These are phyloP conservation scores for Penicillium goetzii DNA, from an alignment of 495 filamentous ascomycete genomes.

Conservation along the genomic window DNA sequence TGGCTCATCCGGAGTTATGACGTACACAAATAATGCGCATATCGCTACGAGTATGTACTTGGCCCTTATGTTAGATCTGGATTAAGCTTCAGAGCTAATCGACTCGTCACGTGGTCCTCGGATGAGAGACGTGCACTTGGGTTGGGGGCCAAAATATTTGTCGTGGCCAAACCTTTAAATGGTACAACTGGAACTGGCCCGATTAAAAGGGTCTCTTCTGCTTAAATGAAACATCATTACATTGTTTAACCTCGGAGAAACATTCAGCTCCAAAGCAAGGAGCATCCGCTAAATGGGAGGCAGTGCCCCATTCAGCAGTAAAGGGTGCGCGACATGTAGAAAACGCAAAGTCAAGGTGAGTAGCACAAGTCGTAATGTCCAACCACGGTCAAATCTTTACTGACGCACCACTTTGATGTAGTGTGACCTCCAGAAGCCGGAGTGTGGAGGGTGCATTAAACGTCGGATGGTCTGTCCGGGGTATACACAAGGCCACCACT, in stretches of 20 bases:
- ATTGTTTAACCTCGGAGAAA: neutral
- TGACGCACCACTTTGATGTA: neutral
- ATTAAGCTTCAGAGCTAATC: no score
- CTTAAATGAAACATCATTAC: neutral
- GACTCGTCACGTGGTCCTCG: no score
- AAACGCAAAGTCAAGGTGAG: constrained; percentile 8
- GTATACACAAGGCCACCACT: neutral
- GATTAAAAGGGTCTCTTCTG: neutral
- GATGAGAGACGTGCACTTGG: no score
- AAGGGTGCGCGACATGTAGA: constrained; percentile 1
- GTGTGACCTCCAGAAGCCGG: constrained; percentile 6
- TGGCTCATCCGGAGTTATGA: no score
- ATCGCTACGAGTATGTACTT: no score
- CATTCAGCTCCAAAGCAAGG: neutral
- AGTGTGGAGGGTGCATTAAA: neutral
- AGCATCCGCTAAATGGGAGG: neutral
- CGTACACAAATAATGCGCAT: no score
- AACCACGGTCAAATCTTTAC: neutral
- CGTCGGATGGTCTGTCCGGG: neutral
- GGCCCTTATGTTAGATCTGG: no score
- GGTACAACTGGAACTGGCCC: neutral
- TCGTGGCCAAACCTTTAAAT: neutral
- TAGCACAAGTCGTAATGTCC: neutral
- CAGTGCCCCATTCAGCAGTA: neutral
- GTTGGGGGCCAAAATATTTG: no score